Base-by-base conservation (phyloP, 2,329 filamentous ascomycete species). In the Coleophoma crateriformis region DNA sequence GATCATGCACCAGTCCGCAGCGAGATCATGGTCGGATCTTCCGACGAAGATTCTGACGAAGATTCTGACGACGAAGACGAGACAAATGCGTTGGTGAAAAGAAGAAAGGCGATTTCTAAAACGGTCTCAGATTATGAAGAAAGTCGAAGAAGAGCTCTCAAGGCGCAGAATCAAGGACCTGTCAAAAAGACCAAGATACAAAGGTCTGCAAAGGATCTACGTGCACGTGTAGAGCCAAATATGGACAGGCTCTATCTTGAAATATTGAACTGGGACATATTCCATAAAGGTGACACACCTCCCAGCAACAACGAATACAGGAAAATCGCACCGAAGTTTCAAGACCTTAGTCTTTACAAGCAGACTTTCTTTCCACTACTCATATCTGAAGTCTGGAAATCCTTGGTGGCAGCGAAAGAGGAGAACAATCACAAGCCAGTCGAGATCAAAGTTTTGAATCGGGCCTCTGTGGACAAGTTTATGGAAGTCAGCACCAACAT, bases 191-290 rank as follows among this genome's bases (percentile, higher is more conserved):
- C 82, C 57, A 88, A 89, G 65, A 81, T 90, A 46, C 76, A 85
- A 54, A 82, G 92, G 45, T 92, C 90, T 14, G 82, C 86, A 42
- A 95, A 95, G 68, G 94, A 99, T 68, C 92, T 96, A 82, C 86
- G 92, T 59, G 92, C 94, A 55, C 86, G 94, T 54, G 76, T 99
- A 52, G 87, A 91, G 33, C 94, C 95, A 7, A 89, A 95, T 57
- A 86, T 99, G 70, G 86, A 90, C 35, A 77, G 82, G 14, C 71
- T 99, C 32, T 94, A 97, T 65, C 85, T 87, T 60, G 85, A 85
- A 15, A 90, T 99, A 46, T 79, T 99, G 3, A 81, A 87, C 49
- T 99, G 94, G 94, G 88, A 99, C 57, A 95, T 95, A 57, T 99
- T 96, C 67, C 88, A 96, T 61, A 74, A 83, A 42, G 90, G 90